phyloP scores from a whole-genome alignment of 1,139 yeast genomes.

The Suhomyces ambrosiae region DNA sequence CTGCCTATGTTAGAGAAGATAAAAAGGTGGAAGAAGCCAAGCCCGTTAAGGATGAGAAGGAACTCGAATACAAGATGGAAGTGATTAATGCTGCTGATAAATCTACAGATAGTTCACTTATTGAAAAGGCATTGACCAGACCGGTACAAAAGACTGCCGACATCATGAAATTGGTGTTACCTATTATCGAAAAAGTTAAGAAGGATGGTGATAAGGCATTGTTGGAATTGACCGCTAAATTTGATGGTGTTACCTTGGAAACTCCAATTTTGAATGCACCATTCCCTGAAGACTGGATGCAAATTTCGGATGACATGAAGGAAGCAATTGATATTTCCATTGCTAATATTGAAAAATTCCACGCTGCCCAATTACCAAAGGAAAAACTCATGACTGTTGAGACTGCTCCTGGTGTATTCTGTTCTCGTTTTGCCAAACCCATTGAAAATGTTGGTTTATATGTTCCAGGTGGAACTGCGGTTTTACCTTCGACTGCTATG shows the following conservation, averaged over 20 bases:
- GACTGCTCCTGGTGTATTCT: conserved; percentile 89
- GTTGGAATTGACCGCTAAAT: conserved; percentile 82
- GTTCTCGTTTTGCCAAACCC: conserved; percentile 94
- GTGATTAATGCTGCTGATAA: conserved; percentile 50
- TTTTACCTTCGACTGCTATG: conserved; percentile 94
- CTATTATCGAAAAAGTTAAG: conserved; percentile 80
- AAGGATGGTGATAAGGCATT: conserved; percentile 82
- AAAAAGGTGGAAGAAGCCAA: conserved; percentile 12
- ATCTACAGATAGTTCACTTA: conserved; percentile 42
- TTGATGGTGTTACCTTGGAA: conserved; percentile 75
- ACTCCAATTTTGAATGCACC: conserved; percentile 86
- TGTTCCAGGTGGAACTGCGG: conserved; percentile 99
- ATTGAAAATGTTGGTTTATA: conserved; percentile 93
- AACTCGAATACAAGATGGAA: conserved; percentile 57
- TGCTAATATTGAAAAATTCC: conserved; percentile 87
- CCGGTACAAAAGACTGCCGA: conserved; percentile 91
- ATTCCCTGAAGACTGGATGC: conserved; percentile 75
- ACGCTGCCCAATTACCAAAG: conserved; percentile 80
- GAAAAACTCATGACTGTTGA: conserved; percentile 79
- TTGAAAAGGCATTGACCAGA: conserved; percentile 68
- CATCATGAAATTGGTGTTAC: conserved; percentile 88
- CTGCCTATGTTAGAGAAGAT: conserved; percentile 52
- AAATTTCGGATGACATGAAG: conserved; percentile 74
- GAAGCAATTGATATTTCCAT: conserved; percentile 88
- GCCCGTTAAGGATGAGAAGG: conserved; percentile 15